Conservation (phyloP, 2,329 filamentous ascomycete genomes). For the Parafenestella ontariensis region DNA sequence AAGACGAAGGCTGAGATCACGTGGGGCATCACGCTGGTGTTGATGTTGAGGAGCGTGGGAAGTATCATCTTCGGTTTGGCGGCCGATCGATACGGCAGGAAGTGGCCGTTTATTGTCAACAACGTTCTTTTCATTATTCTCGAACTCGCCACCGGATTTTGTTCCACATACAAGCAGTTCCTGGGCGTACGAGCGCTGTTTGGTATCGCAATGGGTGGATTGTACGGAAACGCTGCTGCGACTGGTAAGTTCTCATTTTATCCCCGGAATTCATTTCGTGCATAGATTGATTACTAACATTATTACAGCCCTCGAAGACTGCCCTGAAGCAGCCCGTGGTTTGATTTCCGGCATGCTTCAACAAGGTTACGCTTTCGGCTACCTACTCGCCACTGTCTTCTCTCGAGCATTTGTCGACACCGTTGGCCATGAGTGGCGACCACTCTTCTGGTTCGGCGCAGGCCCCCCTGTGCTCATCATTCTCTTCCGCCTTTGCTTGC, state of each 20-base stretch:
- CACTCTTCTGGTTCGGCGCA: constrained; percentile 89
- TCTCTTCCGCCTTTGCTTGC: constrained; percentile 75
- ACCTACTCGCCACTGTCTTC: constrained; percentile 66
- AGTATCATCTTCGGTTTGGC: constrained; percentile 64
- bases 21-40: constrained; percentile 58
- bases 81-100: constrained; percentile 62
- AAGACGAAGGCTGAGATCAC: constrained; percentile 65
- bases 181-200: constrained; percentile 66
- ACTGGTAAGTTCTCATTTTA: constrained; percentile 48
- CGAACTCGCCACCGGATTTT: constrained; percentile 67
- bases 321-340: constrained; percentile 64
- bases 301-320: constrained; percentile 63
- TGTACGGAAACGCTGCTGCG: constrained; percentile 68
- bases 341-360: constrained; percentile 68
- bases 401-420: constrained; percentile 72
- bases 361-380: constrained; percentile 70
- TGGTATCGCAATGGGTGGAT: constrained; percentile 69
- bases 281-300: constrained; percentile 2
- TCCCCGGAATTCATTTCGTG: neutral
- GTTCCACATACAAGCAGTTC: constrained; percentile 64
- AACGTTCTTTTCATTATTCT: constrained; percentile 67
- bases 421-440: constrained; percentile 80
- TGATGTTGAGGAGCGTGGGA: constrained; percentile 68
- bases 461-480: constrained; percentile 83
- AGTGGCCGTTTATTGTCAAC: constrained; percentile 66